Conservation (phyloP, 2,329 filamentous ascomycete genomes). For the Westerdykella aurantiaca region DNA sequence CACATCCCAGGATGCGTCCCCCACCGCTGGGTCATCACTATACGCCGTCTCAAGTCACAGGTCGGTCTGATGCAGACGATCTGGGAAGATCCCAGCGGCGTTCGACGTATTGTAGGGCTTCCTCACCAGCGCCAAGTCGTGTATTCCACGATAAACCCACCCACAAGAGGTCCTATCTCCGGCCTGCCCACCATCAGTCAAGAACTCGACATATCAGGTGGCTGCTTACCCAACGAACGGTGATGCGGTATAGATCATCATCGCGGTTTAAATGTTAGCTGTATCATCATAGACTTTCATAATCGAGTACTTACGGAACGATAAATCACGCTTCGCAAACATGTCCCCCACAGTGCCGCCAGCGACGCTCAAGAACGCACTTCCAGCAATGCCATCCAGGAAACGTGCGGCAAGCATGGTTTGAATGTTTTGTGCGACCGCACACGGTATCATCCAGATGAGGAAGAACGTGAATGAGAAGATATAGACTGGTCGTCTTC, state of each 20-base stretch:
- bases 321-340: conserved; percentile 30
- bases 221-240: conserved; percentile 45
- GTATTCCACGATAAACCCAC: conserved; percentile 77
- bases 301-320: background rate
- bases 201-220: background rate
- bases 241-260: conserved; percentile 63
- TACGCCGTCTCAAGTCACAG: too few relatives aligned
- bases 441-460: conserved; percentile 75
- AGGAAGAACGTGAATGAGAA: conserved; percentile 67
- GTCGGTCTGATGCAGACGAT: too few relatives aligned
- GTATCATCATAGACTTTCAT: background rate
- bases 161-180: conserved; percentile 55
- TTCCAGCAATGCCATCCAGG: conserved; percentile 65
- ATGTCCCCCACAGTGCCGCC: conserved; percentile 77
- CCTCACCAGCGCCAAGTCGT: conserved; percentile 50
- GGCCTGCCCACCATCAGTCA: conserved; percentile 37
- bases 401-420: conserved; percentile 76
- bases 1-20: background rate
- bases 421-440: conserved; percentile 72
- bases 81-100: too few relatives aligned
- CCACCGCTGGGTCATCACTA: too few relatives aligned
- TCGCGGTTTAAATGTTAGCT: conserved; percentile 60
- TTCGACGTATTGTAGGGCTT: background rate
- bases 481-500: conserved; percentile 74
- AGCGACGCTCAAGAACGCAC: conserved; percentile 60